phyloP scores from a whole-genome alignment of 352 stramenopile genomes.

The Globisporangium cystogenes region DNA sequence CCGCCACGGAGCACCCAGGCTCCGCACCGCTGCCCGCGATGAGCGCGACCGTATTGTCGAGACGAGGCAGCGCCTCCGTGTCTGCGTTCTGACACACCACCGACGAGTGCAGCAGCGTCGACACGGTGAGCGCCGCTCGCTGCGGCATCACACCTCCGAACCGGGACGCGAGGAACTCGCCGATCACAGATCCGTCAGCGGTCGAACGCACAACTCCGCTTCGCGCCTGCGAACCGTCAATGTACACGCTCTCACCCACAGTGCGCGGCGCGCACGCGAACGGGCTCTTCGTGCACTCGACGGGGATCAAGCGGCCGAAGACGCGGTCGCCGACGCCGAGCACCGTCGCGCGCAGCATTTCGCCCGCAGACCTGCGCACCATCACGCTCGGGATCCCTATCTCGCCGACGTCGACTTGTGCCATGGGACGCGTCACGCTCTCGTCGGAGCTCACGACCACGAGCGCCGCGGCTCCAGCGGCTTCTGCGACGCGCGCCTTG shows the following conservation, averaged over 20 bases:
- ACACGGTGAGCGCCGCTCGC: conserved; percentile 17
- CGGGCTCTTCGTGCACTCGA: conserved; percentile 42
- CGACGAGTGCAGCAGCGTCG: conserved; percentile 12
- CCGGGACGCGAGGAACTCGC: conserved; percentile 42
- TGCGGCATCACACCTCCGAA: conserved; percentile 42
- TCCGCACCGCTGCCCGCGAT: conserved; percentile 16
- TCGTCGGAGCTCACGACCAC: conserved; percentile 48
- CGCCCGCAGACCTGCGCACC: conserved; percentile 44
- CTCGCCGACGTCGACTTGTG: conserved; percentile 28
- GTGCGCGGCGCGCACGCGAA: conserved; percentile 35
- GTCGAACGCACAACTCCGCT: conserved; percentile 30
- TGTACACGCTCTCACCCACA: conserved; percentile 29
- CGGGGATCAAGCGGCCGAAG: conserved; percentile 45
- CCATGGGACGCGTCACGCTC: conserved; percentile 31
- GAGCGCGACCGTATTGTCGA: conserved; percentile 26
- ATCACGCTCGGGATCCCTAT: conserved; percentile 58
- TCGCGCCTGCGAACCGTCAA: conserved; percentile 17
- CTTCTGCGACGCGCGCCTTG: conserved; percentile 45
- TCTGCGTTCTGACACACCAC: conserved; percentile 18
- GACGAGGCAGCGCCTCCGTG: conserved; percentile 12
- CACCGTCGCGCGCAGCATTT: conserved; percentile 29
- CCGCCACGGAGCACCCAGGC: conserved; percentile 27
- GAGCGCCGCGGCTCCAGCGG: conserved; percentile 38
- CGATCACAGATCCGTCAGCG: conserved; percentile 16
- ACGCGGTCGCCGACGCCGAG: conserved; percentile 19